Conservation (phyloP, 257 asterid genomes). For the Solanum peruvianum region DNA sequence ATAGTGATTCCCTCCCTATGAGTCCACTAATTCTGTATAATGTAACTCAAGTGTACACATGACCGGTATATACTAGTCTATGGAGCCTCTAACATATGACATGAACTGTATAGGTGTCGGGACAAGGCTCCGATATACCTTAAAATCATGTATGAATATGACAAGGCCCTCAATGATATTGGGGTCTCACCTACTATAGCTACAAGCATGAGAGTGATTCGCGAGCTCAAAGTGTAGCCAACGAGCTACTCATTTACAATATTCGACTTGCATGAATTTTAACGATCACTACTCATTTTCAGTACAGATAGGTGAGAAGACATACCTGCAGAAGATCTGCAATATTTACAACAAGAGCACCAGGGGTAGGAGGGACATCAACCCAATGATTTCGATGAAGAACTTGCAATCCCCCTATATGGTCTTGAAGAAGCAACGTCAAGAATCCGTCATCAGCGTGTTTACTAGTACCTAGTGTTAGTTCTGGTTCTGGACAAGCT, state of each 20-base stretch:
- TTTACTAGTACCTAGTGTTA: not conserved
- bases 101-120: not conserved
- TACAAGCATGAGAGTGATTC: not conserved
- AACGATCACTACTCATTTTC: not conserved
- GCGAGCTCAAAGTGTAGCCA: not conserved
- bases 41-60: not conserved
- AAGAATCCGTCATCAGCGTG: not conserved
- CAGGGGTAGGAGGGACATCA: not conserved
- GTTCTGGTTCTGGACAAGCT: constrained; percentile 2
- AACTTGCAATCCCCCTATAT: not conserved
- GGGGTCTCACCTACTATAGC: not conserved
- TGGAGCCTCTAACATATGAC: not conserved
- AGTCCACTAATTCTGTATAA: not conserved
- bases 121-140: not conserved
- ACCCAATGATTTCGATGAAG: not conserved
- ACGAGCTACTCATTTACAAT: not conserved
- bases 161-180: too few relatives aligned
- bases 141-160: not conserved
- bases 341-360: not conserved
- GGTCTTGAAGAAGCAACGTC: constrained; percentile 1
- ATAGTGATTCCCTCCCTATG: not conserved
- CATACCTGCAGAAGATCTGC: not conserved
- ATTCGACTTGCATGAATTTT: not conserved
- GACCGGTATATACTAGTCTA: not conserved
- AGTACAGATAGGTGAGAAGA: not conserved